phyloP scores from a whole-genome alignment of 73 alveolate genomes.

The Symbiodinium natans region DNA sequence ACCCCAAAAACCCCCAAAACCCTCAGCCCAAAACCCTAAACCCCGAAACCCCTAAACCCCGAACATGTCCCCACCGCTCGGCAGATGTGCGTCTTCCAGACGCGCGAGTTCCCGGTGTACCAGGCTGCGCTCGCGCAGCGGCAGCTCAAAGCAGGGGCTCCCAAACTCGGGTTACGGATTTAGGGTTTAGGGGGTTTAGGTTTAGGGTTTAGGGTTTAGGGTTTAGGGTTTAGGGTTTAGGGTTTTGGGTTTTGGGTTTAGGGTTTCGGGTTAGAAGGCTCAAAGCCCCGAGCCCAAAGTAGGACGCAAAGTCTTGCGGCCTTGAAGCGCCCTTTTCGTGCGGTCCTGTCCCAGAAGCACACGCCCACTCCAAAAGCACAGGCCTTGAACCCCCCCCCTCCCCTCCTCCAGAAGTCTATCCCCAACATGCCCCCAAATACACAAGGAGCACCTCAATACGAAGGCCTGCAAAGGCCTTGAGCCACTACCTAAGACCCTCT shows the following conservation, averaged over 20 bases:
- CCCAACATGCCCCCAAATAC: no score
- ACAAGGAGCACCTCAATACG: no score
- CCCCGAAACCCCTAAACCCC: not conserved
- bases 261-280: not conserved
- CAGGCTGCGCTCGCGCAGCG: constrained; percentile 9
- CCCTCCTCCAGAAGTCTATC: no score
- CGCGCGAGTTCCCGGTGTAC: constrained; percentile 42
- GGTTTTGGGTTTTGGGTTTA: not conserved
- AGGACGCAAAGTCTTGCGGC: no score
- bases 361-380: no score
- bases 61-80: not conserved
- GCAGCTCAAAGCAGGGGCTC: not conserved
- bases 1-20: not conserved
- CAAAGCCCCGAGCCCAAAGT: not conserved
- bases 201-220: not conserved
- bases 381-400: no score
- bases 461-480: no score
- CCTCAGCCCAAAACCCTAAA: not conserved
- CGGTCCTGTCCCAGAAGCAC: no score
- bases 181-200: no score
- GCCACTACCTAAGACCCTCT: no score
- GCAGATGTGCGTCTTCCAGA: constrained; percentile 84
- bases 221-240: not conserved
- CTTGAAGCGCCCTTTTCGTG: no score
- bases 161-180: no score